These are phyloP conservation scores for Aethionema arabicum DNA, from an alignment of 345 rosid genomes.

Conservation along the genomic window DNA sequence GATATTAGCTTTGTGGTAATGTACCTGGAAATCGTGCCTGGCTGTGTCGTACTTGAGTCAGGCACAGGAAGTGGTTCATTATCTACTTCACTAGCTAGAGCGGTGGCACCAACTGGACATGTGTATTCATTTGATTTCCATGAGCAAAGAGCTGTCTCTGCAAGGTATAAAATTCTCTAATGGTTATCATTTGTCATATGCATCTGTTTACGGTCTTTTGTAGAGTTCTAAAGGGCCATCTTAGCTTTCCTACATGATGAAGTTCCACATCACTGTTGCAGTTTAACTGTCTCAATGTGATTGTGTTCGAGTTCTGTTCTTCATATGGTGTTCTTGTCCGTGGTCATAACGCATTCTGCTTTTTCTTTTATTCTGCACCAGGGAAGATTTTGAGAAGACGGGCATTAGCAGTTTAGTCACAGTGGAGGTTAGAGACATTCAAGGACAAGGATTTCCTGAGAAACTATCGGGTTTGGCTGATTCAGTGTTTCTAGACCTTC, in stretches of 20 bases:
- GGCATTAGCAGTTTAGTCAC: conserved; percentile 70
- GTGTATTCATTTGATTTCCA: conserved; percentile 94
- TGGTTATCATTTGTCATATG: too few species aligned
- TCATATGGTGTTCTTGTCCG: not conserved
- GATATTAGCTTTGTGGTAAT: conserved; percentile 80
- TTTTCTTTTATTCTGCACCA: conserved; percentile 31
- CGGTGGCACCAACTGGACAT: conserved; percentile 88
- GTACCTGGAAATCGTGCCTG: conserved; percentile 87
- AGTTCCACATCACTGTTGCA: too few species aligned
- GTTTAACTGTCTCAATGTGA: not conserved
- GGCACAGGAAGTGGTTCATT: conserved; percentile 97
- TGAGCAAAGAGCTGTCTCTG: conserved; percentile 86
- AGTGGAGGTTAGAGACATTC: conserved; percentile 86
- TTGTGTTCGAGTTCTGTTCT: not conserved
- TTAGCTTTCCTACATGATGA: too few species aligned
- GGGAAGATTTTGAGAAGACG: conserved; percentile 84
- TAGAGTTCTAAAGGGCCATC: too few species aligned
- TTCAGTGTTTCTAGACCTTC: conserved; percentile 78
- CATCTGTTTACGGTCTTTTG: too few species aligned
- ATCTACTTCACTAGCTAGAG: conserved; percentile 82
- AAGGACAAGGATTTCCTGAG: conserved; percentile 86
- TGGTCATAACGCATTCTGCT: not conserved
- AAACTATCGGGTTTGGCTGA: conserved; percentile 61
- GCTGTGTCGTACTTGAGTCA: conserved; percentile 86
- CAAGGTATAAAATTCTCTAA: conserved; percentile 50